Evolutionary conservation across 1,284 basidiomycete species (phyloP).

Genomic region (Ustilago xerochloae): DNA sequence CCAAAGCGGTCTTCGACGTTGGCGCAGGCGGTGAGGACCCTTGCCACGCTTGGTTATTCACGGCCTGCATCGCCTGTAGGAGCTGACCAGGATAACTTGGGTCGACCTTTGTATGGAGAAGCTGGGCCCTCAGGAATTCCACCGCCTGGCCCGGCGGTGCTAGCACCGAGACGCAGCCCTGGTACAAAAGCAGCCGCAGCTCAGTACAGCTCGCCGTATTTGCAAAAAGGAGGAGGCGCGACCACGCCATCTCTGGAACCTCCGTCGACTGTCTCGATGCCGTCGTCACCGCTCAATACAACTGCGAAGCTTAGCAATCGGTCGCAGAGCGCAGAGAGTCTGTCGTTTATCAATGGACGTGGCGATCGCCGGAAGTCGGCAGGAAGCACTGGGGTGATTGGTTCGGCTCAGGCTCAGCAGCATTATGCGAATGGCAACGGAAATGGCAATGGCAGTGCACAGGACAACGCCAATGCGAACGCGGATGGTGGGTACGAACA

Average conservation of each 20-base stretch:
- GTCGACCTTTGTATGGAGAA: slow-evolving; percentile 39
- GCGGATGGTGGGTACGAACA: slow-evolving; percentile 5
- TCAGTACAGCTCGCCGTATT: slow-evolving; percentile 49
- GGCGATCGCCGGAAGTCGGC: slow-evolving; percentile 29
- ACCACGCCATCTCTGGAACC: slow-evolving; percentile 23
- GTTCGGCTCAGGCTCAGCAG: slow-evolving; percentile 1
- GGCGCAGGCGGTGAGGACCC: slow-evolving; percentile 58
- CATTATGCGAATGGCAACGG: slow-evolving; percentile 19
- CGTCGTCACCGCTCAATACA: slow-evolving; percentile 32
- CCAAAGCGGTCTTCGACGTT: slow-evolving; percentile 48
- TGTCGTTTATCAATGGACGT: slow-evolving; percentile 40
- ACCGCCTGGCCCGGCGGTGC: slow-evolving; percentile 43
- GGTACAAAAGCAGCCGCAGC: slow-evolving; percentile 34
- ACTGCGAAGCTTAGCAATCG: slow-evolving; percentile 40
- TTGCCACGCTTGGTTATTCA: slow-evolving; percentile 61
- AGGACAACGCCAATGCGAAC: slow-evolving; percentile 14
- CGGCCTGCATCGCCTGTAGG: slow-evolving; percentile 52
- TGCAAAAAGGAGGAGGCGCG: slow-evolving; percentile 8
- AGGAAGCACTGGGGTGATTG: slow-evolving; percentile 10
- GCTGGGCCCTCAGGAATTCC: slow-evolving; percentile 43
- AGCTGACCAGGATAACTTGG: slow-evolving; percentile 38
- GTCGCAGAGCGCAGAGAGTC: slow-evolving; percentile 56
- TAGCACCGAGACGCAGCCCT: slow-evolving; percentile 37
- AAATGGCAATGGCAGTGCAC: slow-evolving; percentile 14
- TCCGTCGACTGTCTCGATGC: slow-evolving; percentile 27